Evolutionary conservation across 768 basidiomycete genomes (phyloP), one percentile per base, ranked within the genome.

Genomic region (Harrya chromipes): DNA sequence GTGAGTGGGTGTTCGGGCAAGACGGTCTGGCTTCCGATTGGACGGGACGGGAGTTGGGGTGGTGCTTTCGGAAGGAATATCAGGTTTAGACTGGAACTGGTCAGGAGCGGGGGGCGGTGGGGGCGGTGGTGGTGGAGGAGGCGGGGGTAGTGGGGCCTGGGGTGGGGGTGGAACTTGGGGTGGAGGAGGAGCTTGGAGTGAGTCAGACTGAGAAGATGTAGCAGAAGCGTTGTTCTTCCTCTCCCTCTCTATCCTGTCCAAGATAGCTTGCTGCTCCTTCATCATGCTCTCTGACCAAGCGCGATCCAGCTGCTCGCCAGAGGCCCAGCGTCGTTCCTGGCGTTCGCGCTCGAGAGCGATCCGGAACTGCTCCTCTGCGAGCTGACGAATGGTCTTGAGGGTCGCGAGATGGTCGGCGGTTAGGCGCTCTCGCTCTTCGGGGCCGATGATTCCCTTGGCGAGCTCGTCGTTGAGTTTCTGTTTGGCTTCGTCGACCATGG

Each of bases 401-500:
- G 73, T 61, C 0, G 64, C 57, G 16, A 66, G 55, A 57, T 76
- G 74, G 34, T 80, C 74, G 0, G 60, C 45, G 56, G 56, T 58
- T 31, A 79, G 59, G n/a, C 63, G 66, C 13, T 74, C 66, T 6
- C 74, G 68, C 39, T 66, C 57, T 16, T 55, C 49, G 4, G 61
- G 66, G 35, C 56, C 44, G 49, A 71, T 57, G 61, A 77, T 53
- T 48, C 64, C 59, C 66, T 75, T 65, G 60, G 73, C 72, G 13
- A 88, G 69, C 61, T 81, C 75, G 14, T 69, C 65, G 31, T 80
- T 73, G 33, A 80, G 66, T 50, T 78, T 80, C 49, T 80, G 75
- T 67, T 82, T 82, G 17, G 87, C 80, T 51, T 85, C 85, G 47
- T 82, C 76, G 52, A 85, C 75, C 55, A 66, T 63, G 40, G 65